Evolutionary conservation across 163 green algal genomes (phyloP), one percentile per base, ranked within the genome.

Genomic region (Coccomyxa subellipsoidea): DNA sequence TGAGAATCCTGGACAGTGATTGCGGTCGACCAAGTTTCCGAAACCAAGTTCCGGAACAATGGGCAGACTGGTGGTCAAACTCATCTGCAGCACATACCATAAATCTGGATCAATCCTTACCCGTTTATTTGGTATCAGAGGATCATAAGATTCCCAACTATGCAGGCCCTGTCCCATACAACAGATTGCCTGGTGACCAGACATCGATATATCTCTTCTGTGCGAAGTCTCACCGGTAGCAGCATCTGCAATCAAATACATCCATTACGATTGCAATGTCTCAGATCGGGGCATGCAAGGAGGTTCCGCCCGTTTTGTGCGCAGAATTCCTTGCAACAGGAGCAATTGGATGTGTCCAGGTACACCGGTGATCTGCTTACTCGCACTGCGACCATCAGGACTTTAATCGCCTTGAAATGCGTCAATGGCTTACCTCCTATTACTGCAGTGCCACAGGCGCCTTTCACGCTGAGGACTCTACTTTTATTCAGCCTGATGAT

Each of bases 401-500:
- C n/a, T n/a, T n/a, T n/a, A n/a, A n/a, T n/a, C n/a, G 47, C 47
- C 23, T 18, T 59, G 5, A 27, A 2, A 27, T 59, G 47, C 21
- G 47, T 59, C 15, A 27, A 18, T 27, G 21, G 47, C 15, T 59
- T 12, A 59, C 23, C 1, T 27, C 21, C 47, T 7, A 12, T 59
- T 12, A 59, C 1, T 59, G 47, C 47, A 59, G 47, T 12, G 5
- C 47, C 21, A 2, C 4, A 59, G 47, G 5, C 23, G 47, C 47
- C 23, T 18, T 59, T 59, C 47, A 59, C 1, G 23, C 15, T 59
- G 47, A 59, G 21, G 47, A 59, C 1, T 12, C 47, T 59, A 18
- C 47, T 5, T 59, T 59, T 59, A 23, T 59, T 59, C 47, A 59
- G 32, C 79, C 66, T 23, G 79, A 83, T 73, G 79, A 69, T 34